Evolutionary conservation across 2,329 filamentous ascomycete genomes (phyloP).

Genomic region (Exophiala lecanii-corni): DNA sequence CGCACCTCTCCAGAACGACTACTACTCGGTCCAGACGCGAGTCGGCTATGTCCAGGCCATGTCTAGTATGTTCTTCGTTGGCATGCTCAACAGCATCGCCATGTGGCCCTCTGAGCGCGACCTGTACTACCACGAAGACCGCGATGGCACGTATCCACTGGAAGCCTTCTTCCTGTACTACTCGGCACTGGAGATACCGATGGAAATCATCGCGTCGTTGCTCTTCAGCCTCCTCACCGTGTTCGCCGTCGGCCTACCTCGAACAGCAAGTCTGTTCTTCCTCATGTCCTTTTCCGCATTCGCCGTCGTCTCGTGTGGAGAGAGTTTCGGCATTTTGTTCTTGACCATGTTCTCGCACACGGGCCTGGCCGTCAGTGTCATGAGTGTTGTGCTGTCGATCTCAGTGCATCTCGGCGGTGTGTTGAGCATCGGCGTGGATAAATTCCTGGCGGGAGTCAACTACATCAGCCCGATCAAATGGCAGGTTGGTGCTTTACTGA

Average conservation of each 20-base stretch:
- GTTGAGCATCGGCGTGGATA: conserved; percentile 65
- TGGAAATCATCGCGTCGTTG: conserved; percentile 62
- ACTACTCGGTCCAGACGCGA: conserved; percentile 65
- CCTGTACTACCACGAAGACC: conserved; percentile 72
- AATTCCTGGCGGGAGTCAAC: conserved; percentile 63
- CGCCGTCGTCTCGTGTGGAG: conserved; percentile 68
- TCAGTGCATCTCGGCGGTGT: conserved; percentile 68
- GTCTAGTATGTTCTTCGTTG: conserved; percentile 65
- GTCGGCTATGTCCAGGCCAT: conserved; percentile 71
- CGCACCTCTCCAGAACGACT: conserved; percentile 64
- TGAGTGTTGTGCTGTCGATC: conserved; percentile 64
- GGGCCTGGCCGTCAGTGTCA: conserved; percentile 71
- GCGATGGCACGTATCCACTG: conserved; percentile 66
- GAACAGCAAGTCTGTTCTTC: conserved; percentile 62
- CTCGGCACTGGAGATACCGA: conserved; percentile 65
- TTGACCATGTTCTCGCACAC: conserved; percentile 71
- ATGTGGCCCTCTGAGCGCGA: conserved; percentile 68
- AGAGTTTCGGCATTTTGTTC: conserved; percentile 74
- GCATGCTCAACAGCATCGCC: conserved; percentile 75
- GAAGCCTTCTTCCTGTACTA: conserved; percentile 69
- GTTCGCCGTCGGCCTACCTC: conserved; percentile 61
- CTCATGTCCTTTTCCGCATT: conserved; percentile 65
- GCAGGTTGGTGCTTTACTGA: conserved; percentile 60
- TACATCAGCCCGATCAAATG: conserved; percentile 70
- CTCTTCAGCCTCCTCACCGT: conserved; percentile 62